Evolutionary conservation across 768 basidiomycete species (phyloP), one percentile per base, ranked within the genome.

Genomic region (Exidia glandulosa): DNA sequence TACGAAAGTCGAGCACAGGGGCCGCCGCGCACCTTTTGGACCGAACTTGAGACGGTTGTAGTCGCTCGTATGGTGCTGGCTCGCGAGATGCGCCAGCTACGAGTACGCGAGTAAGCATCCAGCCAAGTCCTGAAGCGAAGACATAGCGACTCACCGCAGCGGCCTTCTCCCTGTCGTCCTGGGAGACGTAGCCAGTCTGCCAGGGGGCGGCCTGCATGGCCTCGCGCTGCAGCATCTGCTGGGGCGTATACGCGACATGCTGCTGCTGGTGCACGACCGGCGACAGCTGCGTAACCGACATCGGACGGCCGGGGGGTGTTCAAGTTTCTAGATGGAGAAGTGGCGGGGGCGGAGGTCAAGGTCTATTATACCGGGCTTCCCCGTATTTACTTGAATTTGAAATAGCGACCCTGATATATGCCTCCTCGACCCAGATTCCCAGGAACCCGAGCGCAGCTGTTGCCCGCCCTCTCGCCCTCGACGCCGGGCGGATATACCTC

Each of bases 31-130:
- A 71, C 73, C 75, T 60, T 65, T 56, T n/a, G 70, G 69, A 4
- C 88, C 89, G 61, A 81, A 84, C 70, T 89, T 88, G 29, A 82
- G 69, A 58, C 80, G 77, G 65, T 80, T 87, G 69, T 90, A 89
- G 50, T 85, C 81, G 72, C 84, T 86, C 59, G 67, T 58, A 64
- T 90, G 88, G 71, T 89, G 85, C 64, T 90, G 87, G 5, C 86
- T 88, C 2, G 87, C 86, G 19, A 90, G 73, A 2, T 67, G 71
- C 1, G 77, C 75, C 55, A 87, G 79, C 77, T 84, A 60, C 14
- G 54, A 45, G 27, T 2, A n/a, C n/a, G 9, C 19, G 12, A 45
- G 10, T 45, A 14, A 45, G 41, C 41, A 19, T 37, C 10, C 12
- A 19, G 12, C 12, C 36, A 37, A 37, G 10, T 10, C 19, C 10